These are phyloP conservation scores for Gossypium schwendimanii DNA, from an alignment of 441 rosid genomes.

Conservation along the genomic window DNA sequence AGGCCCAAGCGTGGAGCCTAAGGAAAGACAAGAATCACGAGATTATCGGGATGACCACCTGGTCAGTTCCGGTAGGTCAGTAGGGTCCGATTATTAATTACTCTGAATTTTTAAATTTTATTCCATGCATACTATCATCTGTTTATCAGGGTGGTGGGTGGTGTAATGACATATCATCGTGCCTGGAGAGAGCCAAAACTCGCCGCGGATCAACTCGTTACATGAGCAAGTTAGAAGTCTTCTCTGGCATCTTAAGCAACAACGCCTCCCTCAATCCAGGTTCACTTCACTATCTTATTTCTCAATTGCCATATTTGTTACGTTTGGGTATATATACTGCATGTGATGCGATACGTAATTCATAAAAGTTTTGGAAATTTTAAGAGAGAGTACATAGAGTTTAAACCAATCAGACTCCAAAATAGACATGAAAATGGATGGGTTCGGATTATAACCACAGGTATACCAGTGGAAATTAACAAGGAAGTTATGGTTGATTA, in stretches of 20 bases:
- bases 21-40: background rate
- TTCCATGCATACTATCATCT: background rate
- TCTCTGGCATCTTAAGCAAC: constrained; percentile 80
- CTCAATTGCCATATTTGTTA: background rate
- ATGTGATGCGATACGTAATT: background rate
- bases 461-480: background rate
- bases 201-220: constrained; percentile 69
- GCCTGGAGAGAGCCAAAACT: constrained; percentile 61
- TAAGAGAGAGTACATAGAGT: background rate
- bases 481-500: background rate
- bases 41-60: background rate
- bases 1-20: background rate
- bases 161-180: constrained; percentile 78
- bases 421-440: background rate
- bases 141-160: constrained; percentile 81
- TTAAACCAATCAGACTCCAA: background rate
- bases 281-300: constrained; percentile 2
- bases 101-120: background rate
- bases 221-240: constrained; percentile 60
- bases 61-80: background rate
- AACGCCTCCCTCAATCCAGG: constrained; percentile 80
- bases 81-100: constrained; percentile 15
- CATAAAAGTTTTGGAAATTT: background rate
- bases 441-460: background rate
- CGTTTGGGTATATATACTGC: background rate